These are phyloP conservation scores for Penicillium macrosclerotiorum DNA, from an alignment of 495 filamentous ascomycete species.

Conservation along the genomic window DNA sequence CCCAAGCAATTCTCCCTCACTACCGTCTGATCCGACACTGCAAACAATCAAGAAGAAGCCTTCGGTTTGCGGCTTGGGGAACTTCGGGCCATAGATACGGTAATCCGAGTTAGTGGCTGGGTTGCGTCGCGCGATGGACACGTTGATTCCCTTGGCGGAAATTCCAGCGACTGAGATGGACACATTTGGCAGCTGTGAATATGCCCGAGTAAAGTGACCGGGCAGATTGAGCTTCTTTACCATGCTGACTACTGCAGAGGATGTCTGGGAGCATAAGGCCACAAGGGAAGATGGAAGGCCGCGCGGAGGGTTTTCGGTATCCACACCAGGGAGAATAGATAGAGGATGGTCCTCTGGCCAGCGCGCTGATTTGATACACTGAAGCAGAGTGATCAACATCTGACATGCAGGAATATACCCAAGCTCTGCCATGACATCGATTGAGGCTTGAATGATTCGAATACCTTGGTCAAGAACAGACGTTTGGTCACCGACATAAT, in stretches of 20 bases:
- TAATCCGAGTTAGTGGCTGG: constrained; percentile 56
- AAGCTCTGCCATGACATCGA: constrained; percentile 92
- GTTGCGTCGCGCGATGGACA: constrained; percentile 68
- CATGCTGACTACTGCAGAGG: constrained; percentile 22
- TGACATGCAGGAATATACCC: constrained; percentile 70
- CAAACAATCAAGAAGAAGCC: constrained; percentile 82
- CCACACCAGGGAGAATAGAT: constrained; percentile 78
- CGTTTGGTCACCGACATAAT: constrained; percentile 94
- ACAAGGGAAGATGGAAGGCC: constrained; percentile 23
- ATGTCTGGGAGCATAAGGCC: constrained; percentile 27
- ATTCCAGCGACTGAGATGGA: constrained; percentile 59
- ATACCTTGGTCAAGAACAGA: constrained; percentile 92
- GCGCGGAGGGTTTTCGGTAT: constrained; percentile 33
- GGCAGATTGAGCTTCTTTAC: constrained; percentile 30
- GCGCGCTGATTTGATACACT: constrained; percentile 85
- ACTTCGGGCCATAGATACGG: constrained; percentile 78
- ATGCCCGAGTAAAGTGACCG: constrained; percentile 53
- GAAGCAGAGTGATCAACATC: constrained; percentile 80
- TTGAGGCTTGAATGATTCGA: constrained; percentile 86
- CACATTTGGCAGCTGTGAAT: constrained; percentile 64
- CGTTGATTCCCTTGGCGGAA: constrained; percentile 58
- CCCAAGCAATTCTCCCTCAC: constrained; percentile 72
- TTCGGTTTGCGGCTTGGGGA: constrained; percentile 93
- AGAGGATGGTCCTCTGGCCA: constrained; percentile 85
- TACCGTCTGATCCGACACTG: constrained; percentile 47